These are phyloP conservation scores for Aspergillus sp. DNA, from an alignment of 2,329 filamentous ascomycete genomes.

Conservation along the genomic window DNA sequence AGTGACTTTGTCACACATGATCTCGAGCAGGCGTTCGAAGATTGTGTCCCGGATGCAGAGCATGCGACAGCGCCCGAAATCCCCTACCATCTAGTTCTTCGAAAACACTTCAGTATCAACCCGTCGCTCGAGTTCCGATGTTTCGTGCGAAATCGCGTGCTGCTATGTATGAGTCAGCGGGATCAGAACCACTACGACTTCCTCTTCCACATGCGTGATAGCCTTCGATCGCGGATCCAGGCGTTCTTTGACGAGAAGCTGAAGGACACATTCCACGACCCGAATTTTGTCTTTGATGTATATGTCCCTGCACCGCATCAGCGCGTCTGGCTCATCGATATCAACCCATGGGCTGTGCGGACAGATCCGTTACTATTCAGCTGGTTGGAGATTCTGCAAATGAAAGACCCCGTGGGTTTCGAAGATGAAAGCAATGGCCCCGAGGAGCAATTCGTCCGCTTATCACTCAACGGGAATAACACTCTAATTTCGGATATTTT, in stretches of 20 bases:
- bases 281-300: slow-evolving; percentile 81
- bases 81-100: slow-evolving; percentile 71
- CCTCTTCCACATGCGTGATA: slow-evolving; percentile 57
- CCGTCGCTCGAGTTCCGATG: slow-evolving; percentile 90
- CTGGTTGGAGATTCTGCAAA: slow-evolving; percentile 76
- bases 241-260: slow-evolving; percentile 70
- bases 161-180: slow-evolving; percentile 79
- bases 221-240: slow-evolving; percentile 60
- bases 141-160: slow-evolving; percentile 73
- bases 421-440: slow-evolving; percentile 25
- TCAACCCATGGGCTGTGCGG: slow-evolving; percentile 86
- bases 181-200: slow-evolving; percentile 89
- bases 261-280: slow-evolving; percentile 70
- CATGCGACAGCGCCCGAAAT: slow-evolving; percentile 39
- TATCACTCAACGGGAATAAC: slow-evolving; percentile 23
- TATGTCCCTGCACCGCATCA: slow-evolving; percentile 74
- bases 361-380: slow-evolving; percentile 85
- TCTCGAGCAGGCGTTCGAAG: slow-evolving; percentile 85
- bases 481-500: slow-evolving; percentile 6
- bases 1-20: slow-evolving; percentile 94
- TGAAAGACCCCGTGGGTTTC: slow-evolving; percentile 43
- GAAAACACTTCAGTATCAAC: slow-evolving; percentile 81
- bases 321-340: slow-evolving; percentile 77
- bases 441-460: slow-evolving; percentile 27
- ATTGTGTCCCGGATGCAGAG: slow-evolving; percentile 43